Conservation (phyloP, 2,329 filamentous ascomycete genomes). For the Ophiosphaerella narmari region DNA sequence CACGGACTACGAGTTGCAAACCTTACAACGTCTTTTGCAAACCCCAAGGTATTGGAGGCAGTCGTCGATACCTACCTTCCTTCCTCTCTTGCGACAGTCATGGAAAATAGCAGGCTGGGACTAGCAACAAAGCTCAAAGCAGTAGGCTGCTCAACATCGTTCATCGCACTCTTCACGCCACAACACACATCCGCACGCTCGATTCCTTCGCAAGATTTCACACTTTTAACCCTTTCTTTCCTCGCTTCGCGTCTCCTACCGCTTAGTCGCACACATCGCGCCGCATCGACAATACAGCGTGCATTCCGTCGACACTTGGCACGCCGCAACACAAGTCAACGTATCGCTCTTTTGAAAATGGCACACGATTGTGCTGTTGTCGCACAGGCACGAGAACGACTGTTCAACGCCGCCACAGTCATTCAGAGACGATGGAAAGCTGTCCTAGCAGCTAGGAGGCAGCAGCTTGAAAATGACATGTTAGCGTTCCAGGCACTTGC, state of each 20-base stretch:
- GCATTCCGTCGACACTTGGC: constrained; percentile 52
- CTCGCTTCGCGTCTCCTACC: constrained; percentile 63
- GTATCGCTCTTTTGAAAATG: constrained; percentile 48
- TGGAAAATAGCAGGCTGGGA: constrained; percentile 7
- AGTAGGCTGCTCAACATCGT: constrained; percentile 51
- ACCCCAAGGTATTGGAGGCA: constrained; percentile 58
- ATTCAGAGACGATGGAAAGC: constrained; percentile 53
- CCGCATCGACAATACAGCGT: constrained; percentile 58
- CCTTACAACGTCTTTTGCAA: constrained; percentile 62
- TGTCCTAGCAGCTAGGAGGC: constrained; percentile 43
- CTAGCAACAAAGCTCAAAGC: constrained; percentile 46
- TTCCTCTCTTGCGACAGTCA: constrained; percentile 10
- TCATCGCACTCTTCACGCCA: constrained; percentile 51
- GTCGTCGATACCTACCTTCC: constrained; percentile 63
- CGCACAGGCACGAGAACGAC: constrained; percentile 49
- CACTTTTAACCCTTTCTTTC: constrained; percentile 62
- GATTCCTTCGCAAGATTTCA: constrained; percentile 60
- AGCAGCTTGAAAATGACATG: constrained; percentile 45
- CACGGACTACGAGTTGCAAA: constrained; percentile 56
- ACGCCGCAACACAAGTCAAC: constrained; percentile 35
- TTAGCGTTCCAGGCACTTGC: constrained; percentile 50
- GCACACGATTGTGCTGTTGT: constrained; percentile 55
- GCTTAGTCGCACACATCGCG: constrained; percentile 54
- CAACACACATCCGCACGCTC: constrained; percentile 29
- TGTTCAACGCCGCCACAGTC: constrained; percentile 49